Conservation (phyloP, 108 stramenopile genomes). For the Cyclotella atomus region DNA sequence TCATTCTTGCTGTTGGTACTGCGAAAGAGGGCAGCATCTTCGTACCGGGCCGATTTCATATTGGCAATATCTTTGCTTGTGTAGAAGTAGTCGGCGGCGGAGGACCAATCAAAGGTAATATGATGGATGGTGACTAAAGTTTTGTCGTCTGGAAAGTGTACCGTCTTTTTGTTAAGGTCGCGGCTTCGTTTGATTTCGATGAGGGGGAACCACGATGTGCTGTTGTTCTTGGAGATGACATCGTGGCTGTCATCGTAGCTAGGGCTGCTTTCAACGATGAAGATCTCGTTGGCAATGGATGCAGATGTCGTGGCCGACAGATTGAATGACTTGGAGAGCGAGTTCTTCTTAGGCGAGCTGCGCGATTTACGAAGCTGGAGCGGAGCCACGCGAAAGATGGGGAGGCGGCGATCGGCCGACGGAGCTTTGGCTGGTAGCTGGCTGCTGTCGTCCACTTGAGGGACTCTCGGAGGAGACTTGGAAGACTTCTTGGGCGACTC, state of each 20-base stretch:
- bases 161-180: conserved; percentile 22
- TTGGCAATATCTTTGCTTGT: conserved; percentile 9
- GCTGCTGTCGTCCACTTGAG: no score
- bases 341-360: not conserved
- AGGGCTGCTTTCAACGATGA: not conserved
- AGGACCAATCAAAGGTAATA: conserved; percentile 22
- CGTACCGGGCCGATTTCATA: conserved; percentile 25
- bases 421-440: no score
- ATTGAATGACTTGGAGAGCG: not conserved
- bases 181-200: conserved; percentile 5
- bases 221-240: not conserved
- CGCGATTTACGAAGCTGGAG: not conserved
- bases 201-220: not conserved
- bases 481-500: not conserved
- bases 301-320: not conserved
- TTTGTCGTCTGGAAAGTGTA: conserved; percentile 34
- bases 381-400: not conserved
- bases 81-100: conserved; percentile 21
- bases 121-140: not conserved
- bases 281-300: not conserved
- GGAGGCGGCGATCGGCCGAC: no score
- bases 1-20: not conserved
- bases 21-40: conserved; percentile 26
- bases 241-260: not conserved
- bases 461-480: not conserved